Evolutionary conservation across 148 eudicot genomes (phyloP), one percentile per base, ranked within the genome.

Genomic region (Nepenthes mirabilis): DNA sequence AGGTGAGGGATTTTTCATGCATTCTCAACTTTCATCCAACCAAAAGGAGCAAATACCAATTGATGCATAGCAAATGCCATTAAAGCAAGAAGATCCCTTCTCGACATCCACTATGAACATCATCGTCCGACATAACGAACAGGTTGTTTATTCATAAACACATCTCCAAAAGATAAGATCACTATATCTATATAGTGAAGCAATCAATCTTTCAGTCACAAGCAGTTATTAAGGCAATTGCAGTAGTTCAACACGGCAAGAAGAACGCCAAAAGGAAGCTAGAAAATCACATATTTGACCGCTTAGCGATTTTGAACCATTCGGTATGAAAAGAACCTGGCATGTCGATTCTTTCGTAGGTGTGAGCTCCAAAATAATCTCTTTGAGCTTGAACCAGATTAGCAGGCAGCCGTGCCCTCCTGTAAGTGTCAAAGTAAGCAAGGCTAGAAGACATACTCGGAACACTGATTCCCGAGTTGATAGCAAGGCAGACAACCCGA

Each of bases 361-460:
- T 90, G 68, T 90, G 94, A 70, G 95, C 95, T 64, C 95, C 95
- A 65, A 88, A 88, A 59, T 88, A 88, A 65, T 89, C 97, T 67
- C 97, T 78, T 72, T 89, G 97, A 59, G 97, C 93, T 74, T 90
- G 97, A 55, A 90, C 94, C 83, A 90, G 68, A 59, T 90, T 90
- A 45, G 97, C 97, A 55, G 97, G 97, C 61, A 86, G 62, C 37
- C 83, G 71, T 37, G 62, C 88, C 77, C 97, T 79, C 79, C 94
- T 83, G 65, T 90, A 90, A 0, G 97, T 75, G 73, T 90, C 97
- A 66, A 90, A 90, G 69, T 90, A 90, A 69, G 97, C 94, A 71
- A 90, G 97, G 71, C 97, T 90, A 14, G 97, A 80, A 65, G 97
- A 86, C 97, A 86, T 86, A 75, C 97, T 90, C 6, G 94, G 97